phyloP scores from a whole-genome alignment of 225 moss, liverwort and hornwort species.

The Pleurozium schreberi region DNA sequence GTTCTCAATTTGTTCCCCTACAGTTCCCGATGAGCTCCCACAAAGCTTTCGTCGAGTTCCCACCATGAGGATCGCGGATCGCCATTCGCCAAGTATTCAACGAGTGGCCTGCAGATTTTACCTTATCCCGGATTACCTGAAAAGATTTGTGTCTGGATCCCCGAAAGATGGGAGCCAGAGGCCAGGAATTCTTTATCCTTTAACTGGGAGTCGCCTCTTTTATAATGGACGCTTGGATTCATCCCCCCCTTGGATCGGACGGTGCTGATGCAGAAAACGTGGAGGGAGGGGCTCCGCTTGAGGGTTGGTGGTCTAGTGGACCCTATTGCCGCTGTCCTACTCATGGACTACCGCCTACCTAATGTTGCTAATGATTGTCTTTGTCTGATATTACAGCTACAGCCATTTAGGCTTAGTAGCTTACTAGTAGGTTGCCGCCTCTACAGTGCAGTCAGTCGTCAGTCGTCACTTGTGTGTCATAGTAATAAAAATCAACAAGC shows the following conservation, averaged over 20 bases:
- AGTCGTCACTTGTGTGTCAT: background rate
- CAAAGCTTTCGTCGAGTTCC: no score
- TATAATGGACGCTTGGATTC: background rate
- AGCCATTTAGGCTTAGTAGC: no score
- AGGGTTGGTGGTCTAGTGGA: background rate
- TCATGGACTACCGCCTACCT: background rate
- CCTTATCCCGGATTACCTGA: background rate
- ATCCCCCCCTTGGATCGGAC: background rate
- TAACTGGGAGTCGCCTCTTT: background rate
- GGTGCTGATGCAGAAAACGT: background rate
- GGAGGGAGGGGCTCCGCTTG: background rate
- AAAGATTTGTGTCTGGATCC: background rate
- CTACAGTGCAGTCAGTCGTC: background rate
- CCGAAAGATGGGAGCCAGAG: conserved; percentile 6
- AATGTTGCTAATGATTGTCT: background rate
- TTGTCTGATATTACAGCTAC: background rate
- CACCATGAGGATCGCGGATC: background rate
- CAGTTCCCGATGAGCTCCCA: no score
- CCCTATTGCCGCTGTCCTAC: background rate
- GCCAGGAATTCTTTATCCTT: background rate
- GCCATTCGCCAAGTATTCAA: background rate
- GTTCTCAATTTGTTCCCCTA: background rate
- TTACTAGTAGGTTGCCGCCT: background rate
- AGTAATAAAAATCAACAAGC: background rate
- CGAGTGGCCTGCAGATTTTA: background rate